Base-by-base conservation (phyloP, 352 stramenopile species). In the Globisporangium paddicum region DNA sequence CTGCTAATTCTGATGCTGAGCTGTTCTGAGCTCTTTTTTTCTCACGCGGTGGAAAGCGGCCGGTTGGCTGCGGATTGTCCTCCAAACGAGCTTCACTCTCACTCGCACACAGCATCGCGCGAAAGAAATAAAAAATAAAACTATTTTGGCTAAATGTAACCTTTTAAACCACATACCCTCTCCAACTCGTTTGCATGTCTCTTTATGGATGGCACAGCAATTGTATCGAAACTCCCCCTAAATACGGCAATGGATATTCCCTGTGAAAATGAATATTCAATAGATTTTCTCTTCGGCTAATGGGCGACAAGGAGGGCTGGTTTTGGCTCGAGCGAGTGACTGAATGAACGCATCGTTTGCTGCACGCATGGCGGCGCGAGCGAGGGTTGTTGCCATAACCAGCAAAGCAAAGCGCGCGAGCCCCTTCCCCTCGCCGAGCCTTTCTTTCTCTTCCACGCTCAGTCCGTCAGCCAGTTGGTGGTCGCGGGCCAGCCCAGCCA, bases 281-380 rank as follows among this genome's bases (percentile, higher is more conserved):
- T 23, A 58, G 52, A 58, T 49, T 58, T 58, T 58, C 28, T 38
- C 16, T 60, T 18, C 32, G 25, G 34, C 30, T 25, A 48, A 61
- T 61, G 55, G 55, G 55, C 55, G 55, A 61, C 55, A 61, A 44
- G 55, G 54, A 44, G 55, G 54, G 21, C 26, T 38, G 32, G 19
- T 32, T 30, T 49, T 23, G 14, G 3, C 28, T 37, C 32, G 21
- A 26, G 5, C 19, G 46, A 30, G 23, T 55, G 32, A 46, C 37
- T 55, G 41, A 23, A 18, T 25, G 44, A n/a, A 18, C 28, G 45
- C 23, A 50, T 50, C 21, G 44, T 34, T 18, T 49, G n/a, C n/a
- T n/a, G 40, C 18, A 21, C 5, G 40, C 7, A 19, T 28, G 13
- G 45, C 25, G 7, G 45, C 45, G 18, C 46, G 42, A 61, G 55